Base-by-base conservation (phyloP, 2,329 filamentous ascomycete genomes). In the Aspergillus texensis region DNA sequence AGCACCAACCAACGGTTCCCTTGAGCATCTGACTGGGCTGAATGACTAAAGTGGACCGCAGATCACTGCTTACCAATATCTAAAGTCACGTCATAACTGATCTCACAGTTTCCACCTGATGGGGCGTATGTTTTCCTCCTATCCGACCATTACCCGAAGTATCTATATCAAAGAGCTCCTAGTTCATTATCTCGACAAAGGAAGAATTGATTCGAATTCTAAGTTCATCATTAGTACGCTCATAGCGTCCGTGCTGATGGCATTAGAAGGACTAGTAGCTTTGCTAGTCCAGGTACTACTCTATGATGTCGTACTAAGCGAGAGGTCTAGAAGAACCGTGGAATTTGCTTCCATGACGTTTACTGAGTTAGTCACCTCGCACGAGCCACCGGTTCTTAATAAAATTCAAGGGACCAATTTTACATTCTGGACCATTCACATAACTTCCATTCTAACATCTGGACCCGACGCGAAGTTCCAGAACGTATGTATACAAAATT, bases 211-310 rank as follows among this genome's bases (percentile, higher is more conserved):
- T 16, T 48, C 21, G 1, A 21, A 59, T 53, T 62, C 64, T 67
- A 68, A 67, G 62, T 58, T 68, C 63, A 65, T 57, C 34, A 24
- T 52, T 62, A 63, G 59, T 52, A 58, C 50, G n/a, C 11, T 53
- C 19, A 36, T 59, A 60, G 58, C 52, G 58, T 45, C 24, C 30
- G 39, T 57, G 28, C n/a, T 30, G 21, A 45, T 55, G 26, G 52
- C 57, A 34, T 50, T 52, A 50, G 34, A 52, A 24, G 45, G 21
- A 46, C 53, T 57, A 57, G n/a, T 50, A 30, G 32, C 24, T 14
- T 53, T 5, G 46, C 32, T 50, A 48, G 43, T 53, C 24, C 52
- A 32, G 52, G 52, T 55, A 21, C 52, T 39, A 55, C 52, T 36
- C 34, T 55, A n/a, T 55, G 52, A 55, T 55, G 52, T 55, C 36